phyloP scores from a whole-genome alignment of 169 alveolate genomes.

The Plasmodium blacklocki region DNA sequence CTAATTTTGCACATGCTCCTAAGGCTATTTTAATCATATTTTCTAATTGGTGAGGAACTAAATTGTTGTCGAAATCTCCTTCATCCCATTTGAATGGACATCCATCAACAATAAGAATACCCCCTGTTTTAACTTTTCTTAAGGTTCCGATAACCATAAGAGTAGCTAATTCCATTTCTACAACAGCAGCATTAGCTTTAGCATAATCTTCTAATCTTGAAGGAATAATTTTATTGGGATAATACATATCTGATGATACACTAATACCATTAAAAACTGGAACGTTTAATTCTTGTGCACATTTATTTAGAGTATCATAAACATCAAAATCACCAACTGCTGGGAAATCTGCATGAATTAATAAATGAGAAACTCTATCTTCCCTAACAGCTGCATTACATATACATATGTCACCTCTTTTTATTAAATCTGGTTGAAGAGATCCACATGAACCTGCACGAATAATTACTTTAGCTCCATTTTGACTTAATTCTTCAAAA shows the following conservation, averaged over 20 bases:
- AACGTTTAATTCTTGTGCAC: constrained; percentile 58
- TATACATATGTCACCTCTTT: constrained; percentile 75
- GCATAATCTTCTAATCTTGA: constrained; percentile 52
- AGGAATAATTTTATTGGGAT: constrained; percentile 52
- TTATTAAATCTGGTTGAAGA: constrained; percentile 64
- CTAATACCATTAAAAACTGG: constrained; percentile 60
- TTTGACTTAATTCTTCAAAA: constrained; percentile 72
- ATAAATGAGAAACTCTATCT: constrained; percentile 76
- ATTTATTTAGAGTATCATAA: constrained; percentile 34
- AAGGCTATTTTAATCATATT: constrained; percentile 45
- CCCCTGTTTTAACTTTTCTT: constrained; percentile 65
- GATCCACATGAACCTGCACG: constrained; percentile 79
- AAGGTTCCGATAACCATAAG: constrained; percentile 69
- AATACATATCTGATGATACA: constrained; percentile 65
- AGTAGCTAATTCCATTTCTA: constrained; percentile 76
- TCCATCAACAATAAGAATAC: constrained; percentile 76
- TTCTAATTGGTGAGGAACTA: constrained; percentile 32
- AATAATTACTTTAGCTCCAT: constrained; percentile 74
- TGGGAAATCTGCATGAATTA: constrained; percentile 68
- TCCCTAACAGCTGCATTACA: constrained; percentile 77
- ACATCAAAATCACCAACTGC: constrained; percentile 78
- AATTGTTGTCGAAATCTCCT: constrained; percentile 61
- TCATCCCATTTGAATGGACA: constrained; percentile 79
- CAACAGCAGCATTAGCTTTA: constrained; percentile 75
- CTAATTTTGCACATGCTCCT: constrained; percentile 36